Evolutionary conservation across 2,329 filamentous ascomycete species (phyloP).

Genomic region (Spiromastix sp.): DNA sequence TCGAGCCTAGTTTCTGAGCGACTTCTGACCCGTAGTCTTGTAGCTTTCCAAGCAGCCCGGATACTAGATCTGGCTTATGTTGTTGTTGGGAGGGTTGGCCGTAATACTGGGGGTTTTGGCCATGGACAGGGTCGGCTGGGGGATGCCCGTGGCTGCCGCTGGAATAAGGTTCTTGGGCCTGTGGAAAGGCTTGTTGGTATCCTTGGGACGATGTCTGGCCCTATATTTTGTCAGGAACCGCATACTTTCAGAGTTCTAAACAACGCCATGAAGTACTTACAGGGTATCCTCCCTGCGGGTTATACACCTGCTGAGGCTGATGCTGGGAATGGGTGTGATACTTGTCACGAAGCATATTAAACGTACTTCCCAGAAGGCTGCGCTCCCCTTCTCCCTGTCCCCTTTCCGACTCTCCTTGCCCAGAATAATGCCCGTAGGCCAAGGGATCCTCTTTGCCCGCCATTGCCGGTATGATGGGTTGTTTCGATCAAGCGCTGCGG

Average conservation of each 20-base stretch:
- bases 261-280: constrained; percentile 3
- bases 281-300: constrained; percentile 5
- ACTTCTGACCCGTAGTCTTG: constrained; percentile 42
- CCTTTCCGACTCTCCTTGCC: constrained; percentile 21
- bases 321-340: constrained; percentile 18
- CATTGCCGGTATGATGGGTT: constrained; percentile 17
- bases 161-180: constrained; percentile 3
- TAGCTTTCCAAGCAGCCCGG: constrained; percentile 45
- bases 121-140: constrained; percentile 18
- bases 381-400: constrained; percentile 29
- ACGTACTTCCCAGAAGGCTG: constrained; percentile 43
- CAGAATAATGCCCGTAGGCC: constrained; percentile 45
- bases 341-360: constrained; percentile 35
- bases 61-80: constrained; percentile 28
- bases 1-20: constrained; percentile 38
- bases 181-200: constrained; percentile 7
- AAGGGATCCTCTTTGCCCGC: constrained; percentile 39
- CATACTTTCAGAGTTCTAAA: too few species aligned
- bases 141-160: constrained; percentile 15
- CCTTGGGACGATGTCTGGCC: constrained; percentile 9
- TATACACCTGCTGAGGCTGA: constrained; percentile 7
- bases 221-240: constrained; percentile 9
- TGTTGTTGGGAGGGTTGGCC: constrained; percentile 15
- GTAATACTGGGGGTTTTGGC: constrained; percentile 19
- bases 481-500: too few species aligned